These are phyloP conservation scores for Chenopodium formosanum DNA, from an alignment of 148 eudicot genomes.

Conservation along the genomic window DNA sequence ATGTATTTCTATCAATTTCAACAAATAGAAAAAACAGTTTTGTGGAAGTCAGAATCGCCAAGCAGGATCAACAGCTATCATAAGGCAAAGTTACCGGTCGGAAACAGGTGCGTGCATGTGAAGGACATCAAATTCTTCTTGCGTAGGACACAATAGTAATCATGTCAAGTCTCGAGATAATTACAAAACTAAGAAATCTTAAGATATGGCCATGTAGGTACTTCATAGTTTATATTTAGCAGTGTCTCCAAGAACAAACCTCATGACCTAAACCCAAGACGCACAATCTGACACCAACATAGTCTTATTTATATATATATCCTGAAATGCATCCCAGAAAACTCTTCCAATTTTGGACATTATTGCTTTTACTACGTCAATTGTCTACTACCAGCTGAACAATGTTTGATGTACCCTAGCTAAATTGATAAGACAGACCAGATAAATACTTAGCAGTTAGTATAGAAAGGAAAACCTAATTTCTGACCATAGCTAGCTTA, in stretches of 20 bases:
- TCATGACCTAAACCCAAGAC: background rate
- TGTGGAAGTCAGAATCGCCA: background rate
- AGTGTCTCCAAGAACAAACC: background rate
- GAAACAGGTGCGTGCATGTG: background rate
- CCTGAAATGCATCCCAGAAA: no score
- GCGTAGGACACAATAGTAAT: background rate
- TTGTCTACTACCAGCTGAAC: background rate
- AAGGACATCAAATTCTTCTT: background rate
- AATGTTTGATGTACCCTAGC: background rate
- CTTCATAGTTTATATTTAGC: background rate
- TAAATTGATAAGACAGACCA: background rate
- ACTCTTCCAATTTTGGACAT: background rate
- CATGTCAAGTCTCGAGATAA: background rate
- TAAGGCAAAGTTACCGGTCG: background rate
- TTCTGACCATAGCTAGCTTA: background rate
- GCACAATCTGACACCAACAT: no score
- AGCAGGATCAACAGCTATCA: background rate
- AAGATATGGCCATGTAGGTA: background rate
- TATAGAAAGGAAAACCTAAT: background rate
- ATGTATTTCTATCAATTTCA: no score
- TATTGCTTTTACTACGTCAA: background rate
- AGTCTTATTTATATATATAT: no score
- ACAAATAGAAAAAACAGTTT: background rate
- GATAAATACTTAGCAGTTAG: background rate
- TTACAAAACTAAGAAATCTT: no score